These are phyloP conservation scores for Tetradesmus lagerheimii DNA, from an alignment of 139 green algal species.

Conservation along the genomic window DNA sequence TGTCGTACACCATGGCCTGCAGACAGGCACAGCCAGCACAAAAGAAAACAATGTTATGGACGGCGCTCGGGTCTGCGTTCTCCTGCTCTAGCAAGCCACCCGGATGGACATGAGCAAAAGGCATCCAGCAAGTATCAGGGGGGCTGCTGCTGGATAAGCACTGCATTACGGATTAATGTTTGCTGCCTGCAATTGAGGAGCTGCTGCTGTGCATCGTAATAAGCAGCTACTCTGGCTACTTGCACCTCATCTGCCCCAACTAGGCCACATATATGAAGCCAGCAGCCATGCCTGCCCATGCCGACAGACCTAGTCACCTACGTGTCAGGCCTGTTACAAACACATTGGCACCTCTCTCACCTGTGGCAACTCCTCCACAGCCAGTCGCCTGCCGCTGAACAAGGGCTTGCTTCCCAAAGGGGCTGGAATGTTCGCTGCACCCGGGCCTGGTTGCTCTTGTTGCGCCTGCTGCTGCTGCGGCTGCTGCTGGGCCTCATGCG, in stretches of 20 bases:
- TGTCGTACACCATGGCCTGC: conserved; percentile 51
- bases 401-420: not conserved
- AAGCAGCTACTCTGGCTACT: too few species aligned
- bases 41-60: not conserved
- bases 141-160: too few species aligned
- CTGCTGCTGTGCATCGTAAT: too few species aligned
- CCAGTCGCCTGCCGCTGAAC: conserved; percentile 21
- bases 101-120: not conserved
- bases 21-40: not conserved
- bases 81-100: not conserved
- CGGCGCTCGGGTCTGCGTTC: not conserved
- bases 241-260: not conserved
- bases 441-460: not conserved
- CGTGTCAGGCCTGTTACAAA: too few species aligned
- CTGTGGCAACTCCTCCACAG: conserved; percentile 1
- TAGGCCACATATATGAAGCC: too few species aligned
- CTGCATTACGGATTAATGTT: too few species aligned
- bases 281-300: too few species aligned
- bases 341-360: too few species aligned
- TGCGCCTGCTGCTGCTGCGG: not conserved
- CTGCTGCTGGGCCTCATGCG: not conserved
- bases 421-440: not conserved
- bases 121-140: too few species aligned
- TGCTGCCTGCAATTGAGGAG: too few species aligned
- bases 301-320: too few species aligned